Percentiles rank a stretch among this genome's conserved stretches.
These are phyloP conservation scores for Didymella pinodella DNA, from an alignment of 2,329 filamentous ascomycete genomes.

Conservation along the genomic window DNA sequence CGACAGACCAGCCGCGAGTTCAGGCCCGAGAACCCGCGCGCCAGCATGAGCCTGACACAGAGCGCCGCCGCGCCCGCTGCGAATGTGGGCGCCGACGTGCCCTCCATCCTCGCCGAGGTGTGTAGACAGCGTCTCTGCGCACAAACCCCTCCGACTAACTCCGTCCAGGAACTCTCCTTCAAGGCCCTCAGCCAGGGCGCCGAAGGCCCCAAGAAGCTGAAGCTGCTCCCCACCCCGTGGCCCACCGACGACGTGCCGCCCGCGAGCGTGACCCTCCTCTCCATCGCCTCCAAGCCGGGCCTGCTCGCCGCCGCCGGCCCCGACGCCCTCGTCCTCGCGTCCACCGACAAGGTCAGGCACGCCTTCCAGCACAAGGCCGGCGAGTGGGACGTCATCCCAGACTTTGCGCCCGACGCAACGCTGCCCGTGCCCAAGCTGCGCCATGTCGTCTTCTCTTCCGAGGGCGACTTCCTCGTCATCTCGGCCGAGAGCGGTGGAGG, in stretches of 20 bases:
- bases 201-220: slow-evolving; percentile 81
- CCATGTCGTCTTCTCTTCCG: slow-evolving; percentile 89
- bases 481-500: slow-evolving; percentile 83
- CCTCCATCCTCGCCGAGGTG: slow-evolving; percentile 85
- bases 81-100: slow-evolving; percentile 70
- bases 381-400: slow-evolving; percentile 70
- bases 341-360: slow-evolving; percentile 78
- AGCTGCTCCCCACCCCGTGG: slow-evolving; percentile 80
- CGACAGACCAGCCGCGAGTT: slow-evolving; percentile 39
- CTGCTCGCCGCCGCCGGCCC: slow-evolving; percentile 89
- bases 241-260: slow-evolving; percentile 72
- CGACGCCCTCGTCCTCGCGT: slow-evolving; percentile 76
- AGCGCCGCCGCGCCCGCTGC: slow-evolving; percentile 52
- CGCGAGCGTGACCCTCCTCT: slow-evolving; percentile 81
- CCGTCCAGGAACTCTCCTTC: slow-evolving; percentile 75
- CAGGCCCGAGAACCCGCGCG: slow-evolving; percentile 36
- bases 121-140: not conserved
- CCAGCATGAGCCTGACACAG: slow-evolving; percentile 68
- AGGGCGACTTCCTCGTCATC: slow-evolving; percentile 83
- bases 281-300: slow-evolving; percentile 79
- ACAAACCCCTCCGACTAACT: slow-evolving; percentile 21
- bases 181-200: slow-evolving; percentile 63
- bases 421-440: slow-evolving; percentile 80
- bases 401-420: slow-evolving; percentile 76
- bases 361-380: slow-evolving; percentile 67